phyloP scores from a whole-genome alignment of 2,329 filamentous ascomycete species.

The Daldinia eschscholtzii region DNA sequence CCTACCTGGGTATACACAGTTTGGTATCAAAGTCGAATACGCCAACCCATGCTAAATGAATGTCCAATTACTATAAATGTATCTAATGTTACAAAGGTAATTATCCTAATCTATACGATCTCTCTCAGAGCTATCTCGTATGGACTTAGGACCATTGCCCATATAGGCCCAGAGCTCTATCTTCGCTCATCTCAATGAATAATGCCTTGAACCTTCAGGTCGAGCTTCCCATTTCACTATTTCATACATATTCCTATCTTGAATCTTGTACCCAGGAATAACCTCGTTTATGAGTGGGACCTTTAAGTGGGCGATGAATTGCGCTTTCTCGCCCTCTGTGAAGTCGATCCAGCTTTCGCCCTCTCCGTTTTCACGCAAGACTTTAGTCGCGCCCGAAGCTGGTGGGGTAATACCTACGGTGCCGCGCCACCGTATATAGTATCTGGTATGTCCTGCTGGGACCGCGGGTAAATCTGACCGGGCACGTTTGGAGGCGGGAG shows the following conservation, averaged over 20 bases:
- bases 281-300: background rate
- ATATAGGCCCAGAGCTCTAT: background rate
- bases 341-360: slow-evolving; percentile 24
- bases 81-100: background rate
- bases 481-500: slow-evolving; percentile 4
- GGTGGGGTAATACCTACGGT: background rate
- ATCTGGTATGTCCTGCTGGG: slow-evolving; percentile 7
- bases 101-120: background rate
- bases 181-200: background rate
- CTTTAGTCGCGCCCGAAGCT: background rate
- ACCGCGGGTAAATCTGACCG: slow-evolving; percentile 5
- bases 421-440: slow-evolving; percentile 21
- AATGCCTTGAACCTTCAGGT: background rate
- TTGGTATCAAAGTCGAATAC: background rate
- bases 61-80: background rate
- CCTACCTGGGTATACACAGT: background rate
- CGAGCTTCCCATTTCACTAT: slow-evolving; percentile 13
- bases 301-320: slow-evolving; percentile 15
- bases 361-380: slow-evolving; percentile 9
- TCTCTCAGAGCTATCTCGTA: background rate
- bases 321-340: slow-evolving; percentile 9
- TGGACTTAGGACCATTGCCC: background rate
- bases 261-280: slow-evolving; percentile 15
- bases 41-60: background rate
- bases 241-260: slow-evolving; percentile 11